A percentile compares a stretch with the other conserved stretches of the same genome.
phyloP scores from a whole-genome alignment of 441 rosid genomes.

The Adansonia grandidieri region DNA sequence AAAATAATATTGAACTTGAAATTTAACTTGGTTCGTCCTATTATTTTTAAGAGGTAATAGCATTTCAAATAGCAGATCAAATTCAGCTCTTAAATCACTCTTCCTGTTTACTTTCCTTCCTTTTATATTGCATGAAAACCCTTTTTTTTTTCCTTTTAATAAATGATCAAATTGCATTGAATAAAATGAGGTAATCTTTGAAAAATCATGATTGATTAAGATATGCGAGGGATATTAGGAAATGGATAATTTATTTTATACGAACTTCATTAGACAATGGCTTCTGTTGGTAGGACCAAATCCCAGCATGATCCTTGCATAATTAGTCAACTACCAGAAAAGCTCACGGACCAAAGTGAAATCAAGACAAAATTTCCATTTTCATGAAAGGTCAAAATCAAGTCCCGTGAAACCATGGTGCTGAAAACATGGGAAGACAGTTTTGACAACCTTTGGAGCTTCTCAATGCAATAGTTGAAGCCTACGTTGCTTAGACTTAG shows the following conservation, averaged over 20 bases:
- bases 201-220: constrained; percentile 10
- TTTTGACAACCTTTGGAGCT: constrained; percentile 7
- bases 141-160: background rate
- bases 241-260: background rate
- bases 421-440: constrained; percentile 26
- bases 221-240: background rate
- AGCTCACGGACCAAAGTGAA: constrained; percentile 31
- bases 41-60: background rate
- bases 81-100: background rate
- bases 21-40: too few species aligned
- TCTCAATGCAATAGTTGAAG: background rate
- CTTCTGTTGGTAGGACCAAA: constrained; percentile 9
- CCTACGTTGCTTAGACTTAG: too few species aligned
- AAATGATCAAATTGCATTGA: constrained; percentile 8
- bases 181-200: constrained; percentile 8
- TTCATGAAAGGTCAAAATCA: constrained; percentile 15
- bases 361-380: constrained; percentile 10
- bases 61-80: background rate
- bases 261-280: background rate
- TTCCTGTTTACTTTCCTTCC: background rate
- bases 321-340: constrained; percentile 5
- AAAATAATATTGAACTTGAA: background rate
- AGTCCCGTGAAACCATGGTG: constrained; percentile 21
- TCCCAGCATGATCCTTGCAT: background rate
- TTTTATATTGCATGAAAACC: background rate